Base-by-base conservation (phyloP, 352 stramenopile genomes). In the Phytophthora meadii region DNA sequence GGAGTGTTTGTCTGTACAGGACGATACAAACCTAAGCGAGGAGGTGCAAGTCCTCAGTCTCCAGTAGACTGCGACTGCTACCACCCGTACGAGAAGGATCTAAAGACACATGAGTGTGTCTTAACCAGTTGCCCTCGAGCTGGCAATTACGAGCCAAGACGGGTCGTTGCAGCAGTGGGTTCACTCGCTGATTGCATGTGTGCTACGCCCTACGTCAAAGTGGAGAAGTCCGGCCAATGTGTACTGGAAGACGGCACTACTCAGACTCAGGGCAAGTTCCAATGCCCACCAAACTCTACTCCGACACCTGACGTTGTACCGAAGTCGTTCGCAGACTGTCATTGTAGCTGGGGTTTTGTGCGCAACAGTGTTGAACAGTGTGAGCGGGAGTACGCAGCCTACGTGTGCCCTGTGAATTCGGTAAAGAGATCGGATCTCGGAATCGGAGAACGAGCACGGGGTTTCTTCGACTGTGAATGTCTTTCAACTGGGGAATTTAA, bases 111-210 rank as follows among this genome's bases (percentile, higher is more conserved):
- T 7, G 65, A 77, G 46, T 94, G 87, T 50, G 25, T 72, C 25
- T 55, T 95, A 19, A 69, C 53, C 0, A 75, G 72, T 36, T 95
- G 87, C 32, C 87, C 85, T 2, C 77, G 87, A 34, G 84, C 85
- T 2, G 87, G 85, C 27, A 93, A 95, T 71, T 95, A 95, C 58
- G 70, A 91, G 45, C 70, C 74, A 32, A 87, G 84, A 25, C 19
- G n/a, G 12, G 51, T 25, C n/a, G 53, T 58, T 5, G 40, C 28
- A 6, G 10, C 36, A 2, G 78, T 94, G 1, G 65, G 41, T 1
- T 94, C 87, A 17, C 80, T 95, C n/a, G 85, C 68, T 0, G 85
- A 95, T 69, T 95, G 87, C 53, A 72, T 68, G 15, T 95, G 87
- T 55, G 63, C 81, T 17, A 56, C 65, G 2, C 84, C 84, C 7